phyloP scores from a whole-genome alignment of 805 yeast genomes.

The Hanseniaspora lindneri region DNA sequence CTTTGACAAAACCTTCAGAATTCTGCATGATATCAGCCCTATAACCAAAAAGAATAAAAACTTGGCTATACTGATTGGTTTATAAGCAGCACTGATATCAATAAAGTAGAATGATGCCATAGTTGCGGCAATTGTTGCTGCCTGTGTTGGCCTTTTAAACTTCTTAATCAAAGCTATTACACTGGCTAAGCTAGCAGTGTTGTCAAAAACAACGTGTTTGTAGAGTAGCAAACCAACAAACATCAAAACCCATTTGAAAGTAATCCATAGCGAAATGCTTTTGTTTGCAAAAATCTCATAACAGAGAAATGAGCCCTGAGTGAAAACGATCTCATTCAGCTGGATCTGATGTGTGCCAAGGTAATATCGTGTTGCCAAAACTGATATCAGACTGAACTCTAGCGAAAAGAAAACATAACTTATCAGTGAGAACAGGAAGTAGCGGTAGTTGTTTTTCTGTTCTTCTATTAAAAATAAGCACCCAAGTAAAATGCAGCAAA shows the following conservation, averaged over 20 bases:
- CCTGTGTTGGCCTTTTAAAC: neutral
- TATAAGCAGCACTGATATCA: neutral
- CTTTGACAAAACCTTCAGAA: neutral
- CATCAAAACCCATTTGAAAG: neutral
- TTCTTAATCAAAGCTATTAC: neutral
- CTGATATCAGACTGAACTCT: conserved; percentile 2
- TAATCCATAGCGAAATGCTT: neutral
- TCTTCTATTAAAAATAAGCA: neutral
- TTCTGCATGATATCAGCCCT: neutral
- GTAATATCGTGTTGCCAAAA: neutral
- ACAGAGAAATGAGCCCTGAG: neutral
- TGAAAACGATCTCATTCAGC: neutral
- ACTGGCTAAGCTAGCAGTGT: neutral
- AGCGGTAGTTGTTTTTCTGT: neutral
- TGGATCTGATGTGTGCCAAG: neutral
- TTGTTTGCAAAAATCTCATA: conserved; percentile 1
- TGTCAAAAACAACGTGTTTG: neutral
- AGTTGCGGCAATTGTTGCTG: neutral
- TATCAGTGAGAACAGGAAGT: neutral
- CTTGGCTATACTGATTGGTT: neutral
- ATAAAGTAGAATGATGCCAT: neutral
- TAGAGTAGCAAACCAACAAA: neutral
- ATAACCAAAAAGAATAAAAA: neutral
- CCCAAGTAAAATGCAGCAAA: neutral
- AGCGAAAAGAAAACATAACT: neutral